Conservation (phyloP, 1,284 basidiomycete species). For the Microbotryum lychnidis-dioicae region DNA sequence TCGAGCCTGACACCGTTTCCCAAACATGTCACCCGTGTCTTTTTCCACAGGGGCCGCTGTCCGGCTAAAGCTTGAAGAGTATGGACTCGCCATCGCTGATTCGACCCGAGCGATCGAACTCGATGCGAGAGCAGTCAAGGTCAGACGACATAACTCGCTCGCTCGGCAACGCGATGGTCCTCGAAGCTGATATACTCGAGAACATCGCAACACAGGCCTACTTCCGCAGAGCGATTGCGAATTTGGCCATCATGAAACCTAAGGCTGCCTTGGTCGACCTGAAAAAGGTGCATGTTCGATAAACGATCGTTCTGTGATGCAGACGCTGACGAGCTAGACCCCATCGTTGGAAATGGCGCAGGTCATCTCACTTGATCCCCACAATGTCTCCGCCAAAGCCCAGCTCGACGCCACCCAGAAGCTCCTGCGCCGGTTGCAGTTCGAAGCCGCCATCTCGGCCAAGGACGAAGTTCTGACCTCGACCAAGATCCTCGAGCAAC, state of each 20-base stretch:
- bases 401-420: conserved; percentile 87
- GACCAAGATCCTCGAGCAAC: conserved; percentile 57
- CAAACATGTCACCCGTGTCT: conserved; percentile 27
- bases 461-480: conserved; percentile 25
- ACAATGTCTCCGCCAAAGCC: conserved; percentile 67
- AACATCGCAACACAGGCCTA: conserved; percentile 43
- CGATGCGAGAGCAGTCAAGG: conserved; percentile 85
- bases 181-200: conserved; percentile 11
- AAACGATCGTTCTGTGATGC: not conserved
- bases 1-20: conserved; percentile 33
- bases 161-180: not conserved
- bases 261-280: conserved; percentile 77
- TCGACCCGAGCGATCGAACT: conserved; percentile 75
- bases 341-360: not conserved
- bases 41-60: conserved; percentile 42
- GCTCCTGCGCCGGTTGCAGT: conserved; percentile 54
- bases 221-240: conserved; percentile 76
- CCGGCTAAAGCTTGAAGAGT: conserved; percentile 53
- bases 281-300: conserved; percentile 49
- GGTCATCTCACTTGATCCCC: conserved; percentile 76
- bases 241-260: conserved; percentile 79
- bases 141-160: conserved; percentile 42
- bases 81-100: conserved; percentile 70
- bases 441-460: conserved; percentile 34
- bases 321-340: not conserved